Percentiles rank a stretch among this genome's conserved stretches.
Conservation (phyloP, 352 stramenopile genomes). For the Pythium plurisporium region DNA sequence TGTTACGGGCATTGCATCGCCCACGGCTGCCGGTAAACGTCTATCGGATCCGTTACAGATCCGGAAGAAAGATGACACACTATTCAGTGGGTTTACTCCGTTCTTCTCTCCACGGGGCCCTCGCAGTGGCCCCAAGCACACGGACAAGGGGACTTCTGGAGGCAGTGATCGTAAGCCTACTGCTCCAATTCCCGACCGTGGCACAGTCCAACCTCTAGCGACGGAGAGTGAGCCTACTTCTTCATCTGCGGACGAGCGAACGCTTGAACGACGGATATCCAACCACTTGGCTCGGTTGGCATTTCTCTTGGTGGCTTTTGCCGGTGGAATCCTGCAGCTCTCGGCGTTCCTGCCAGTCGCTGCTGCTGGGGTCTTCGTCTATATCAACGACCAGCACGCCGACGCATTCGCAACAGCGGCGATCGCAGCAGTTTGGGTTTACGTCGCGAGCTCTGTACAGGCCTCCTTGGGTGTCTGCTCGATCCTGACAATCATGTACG, state of each 20-base stretch:
- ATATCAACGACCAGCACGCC: conserved; percentile 25
- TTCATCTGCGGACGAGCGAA: background rate
- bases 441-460: conserved; percentile 32
- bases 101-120: conserved; percentile 9
- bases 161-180: too few relatives aligned
- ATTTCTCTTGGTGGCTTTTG: conserved; percentile 30
- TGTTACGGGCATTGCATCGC: background rate
- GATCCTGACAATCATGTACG: conserved; percentile 35
- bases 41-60: conserved; percentile 22
- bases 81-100: conserved; percentile 11
- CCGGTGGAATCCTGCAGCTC: conserved; percentile 27
- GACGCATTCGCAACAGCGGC: conserved; percentile 31
- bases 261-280: conserved; percentile 11
- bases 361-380: conserved; percentile 33
- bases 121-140: conserved; percentile 5
- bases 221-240: background rate
- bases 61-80: conserved; percentile 17
- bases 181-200: too few relatives aligned
- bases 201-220: background rate
- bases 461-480: conserved; percentile 38
- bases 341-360: conserved; percentile 66
- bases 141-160: background rate
- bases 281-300: conserved; percentile 18
- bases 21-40: conserved; percentile 3
- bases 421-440: conserved; percentile 31